phyloP scores from a whole-genome alignment of 345 rosid genomes.

The Mercurialis annua region DNA sequence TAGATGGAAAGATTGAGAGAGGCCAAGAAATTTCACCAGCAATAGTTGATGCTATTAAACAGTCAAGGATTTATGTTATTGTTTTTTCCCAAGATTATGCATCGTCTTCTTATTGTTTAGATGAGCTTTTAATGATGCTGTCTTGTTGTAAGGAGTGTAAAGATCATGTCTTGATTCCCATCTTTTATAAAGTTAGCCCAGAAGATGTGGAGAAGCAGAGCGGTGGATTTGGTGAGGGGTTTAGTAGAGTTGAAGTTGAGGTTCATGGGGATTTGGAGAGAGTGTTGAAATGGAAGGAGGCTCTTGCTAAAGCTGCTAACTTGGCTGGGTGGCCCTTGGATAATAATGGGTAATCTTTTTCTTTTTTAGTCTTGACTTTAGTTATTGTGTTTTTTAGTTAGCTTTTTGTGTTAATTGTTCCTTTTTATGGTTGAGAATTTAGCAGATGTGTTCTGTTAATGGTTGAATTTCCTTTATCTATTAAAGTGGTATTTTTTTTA shows the following conservation, averaged over 20 bases:
- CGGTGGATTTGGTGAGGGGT: neutral
- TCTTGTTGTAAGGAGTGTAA: neutral
- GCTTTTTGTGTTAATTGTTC: neutral
- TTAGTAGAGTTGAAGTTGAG: neutral
- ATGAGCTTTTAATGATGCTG: slow-evolving; percentile 7
- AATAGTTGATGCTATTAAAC: slow-evolving; percentile 2
- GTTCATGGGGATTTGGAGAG: neutral
- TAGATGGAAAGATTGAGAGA: slow-evolving; percentile 2
- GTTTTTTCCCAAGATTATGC: slow-evolving; percentile 14
- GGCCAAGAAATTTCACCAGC: slow-evolving; percentile 1
- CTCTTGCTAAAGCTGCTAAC: slow-evolving; percentile 1
- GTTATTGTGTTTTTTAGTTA: too few relatives aligned
- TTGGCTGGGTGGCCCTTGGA: neutral
- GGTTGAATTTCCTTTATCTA: neutral
- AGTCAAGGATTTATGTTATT: neutral
- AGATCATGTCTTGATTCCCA: neutral
- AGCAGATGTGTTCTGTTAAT: neutral
- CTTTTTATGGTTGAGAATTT: neutral
- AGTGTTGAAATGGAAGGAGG: neutral
- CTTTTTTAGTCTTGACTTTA: neutral
- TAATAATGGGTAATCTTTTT: neutral
- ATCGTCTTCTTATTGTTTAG: slow-evolving; percentile 7
- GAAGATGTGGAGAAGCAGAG: slow-evolving; percentile 8
- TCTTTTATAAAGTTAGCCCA: slow-evolving; percentile 6
- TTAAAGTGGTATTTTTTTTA: too few relatives aligned